Conservation (phyloP, 306 rosid species). For the Geum urbanum region DNA sequence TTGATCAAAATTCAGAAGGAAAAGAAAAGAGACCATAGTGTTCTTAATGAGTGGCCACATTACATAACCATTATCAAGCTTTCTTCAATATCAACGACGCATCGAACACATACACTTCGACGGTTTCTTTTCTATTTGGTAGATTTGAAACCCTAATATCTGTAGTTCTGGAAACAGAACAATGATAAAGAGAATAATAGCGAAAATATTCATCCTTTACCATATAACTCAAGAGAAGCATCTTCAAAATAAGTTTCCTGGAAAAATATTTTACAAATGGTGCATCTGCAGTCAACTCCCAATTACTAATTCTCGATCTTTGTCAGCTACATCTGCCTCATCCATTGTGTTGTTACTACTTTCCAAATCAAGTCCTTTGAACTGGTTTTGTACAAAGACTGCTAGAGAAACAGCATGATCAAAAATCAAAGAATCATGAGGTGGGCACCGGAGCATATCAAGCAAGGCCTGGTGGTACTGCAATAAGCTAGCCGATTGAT, state of each 20-base stretch:
- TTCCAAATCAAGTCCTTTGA: constrained; percentile 42
- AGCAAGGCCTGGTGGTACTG: constrained; percentile 65
- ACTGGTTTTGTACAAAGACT: constrained; percentile 62
- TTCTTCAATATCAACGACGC: no score
- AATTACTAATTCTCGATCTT: constrained; percentile 13
- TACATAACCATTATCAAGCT: no score
- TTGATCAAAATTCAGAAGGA: no score
- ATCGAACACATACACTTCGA: no score
- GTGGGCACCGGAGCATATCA: constrained; percentile 64
- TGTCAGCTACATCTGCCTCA: constrained; percentile 23
- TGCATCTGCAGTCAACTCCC: no score
- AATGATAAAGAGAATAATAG: background rate
- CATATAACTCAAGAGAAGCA: background rate
- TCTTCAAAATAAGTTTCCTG: background rate
- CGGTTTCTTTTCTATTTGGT: no score
- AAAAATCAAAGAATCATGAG: constrained; percentile 71
- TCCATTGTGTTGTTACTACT: constrained; percentile 26
- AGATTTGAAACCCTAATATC: no score
- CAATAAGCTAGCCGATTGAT: constrained; percentile 55
- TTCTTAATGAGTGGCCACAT: no score
- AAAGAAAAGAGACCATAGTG: no score
- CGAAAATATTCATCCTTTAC: background rate
- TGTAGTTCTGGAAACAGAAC: no score
- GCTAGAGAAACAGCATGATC: constrained; percentile 80
- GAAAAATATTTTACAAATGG: background rate